phyloP scores from a whole-genome alignment of 257 asterid species.

The Rehmannia glutinosa region DNA sequence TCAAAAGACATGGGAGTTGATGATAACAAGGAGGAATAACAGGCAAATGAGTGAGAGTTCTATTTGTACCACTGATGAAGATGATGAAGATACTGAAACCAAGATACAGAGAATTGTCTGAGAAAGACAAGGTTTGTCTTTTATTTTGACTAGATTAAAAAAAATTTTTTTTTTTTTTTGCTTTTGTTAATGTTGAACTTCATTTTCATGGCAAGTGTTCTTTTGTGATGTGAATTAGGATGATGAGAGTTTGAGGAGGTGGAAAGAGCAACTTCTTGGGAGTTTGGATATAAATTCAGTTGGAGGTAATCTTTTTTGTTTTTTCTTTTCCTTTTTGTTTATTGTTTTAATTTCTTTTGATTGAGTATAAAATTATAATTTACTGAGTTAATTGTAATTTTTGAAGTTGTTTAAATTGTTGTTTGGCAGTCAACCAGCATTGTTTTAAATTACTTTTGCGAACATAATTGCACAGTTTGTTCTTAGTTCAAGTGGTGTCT shows the following conservation, averaged over 20 bases:
- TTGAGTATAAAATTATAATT: neutral
- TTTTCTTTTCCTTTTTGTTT: neutral
- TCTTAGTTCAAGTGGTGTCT: too few species aligned
- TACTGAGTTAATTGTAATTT: neutral
- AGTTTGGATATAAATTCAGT: constrained; percentile 49
- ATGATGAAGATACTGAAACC: constrained; percentile 40
- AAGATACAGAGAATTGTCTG: constrained; percentile 51
- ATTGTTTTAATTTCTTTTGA: neutral
- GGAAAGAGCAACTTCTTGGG: constrained; percentile 77
- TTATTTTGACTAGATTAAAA: neutral
- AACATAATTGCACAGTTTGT: too few species aligned
- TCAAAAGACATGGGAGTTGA: constrained; percentile 41
- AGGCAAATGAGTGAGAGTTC: constrained; percentile 41
- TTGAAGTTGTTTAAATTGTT: neutral
- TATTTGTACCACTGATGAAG: constrained; percentile 48
- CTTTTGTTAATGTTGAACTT: neutral
- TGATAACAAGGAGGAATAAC: constrained; percentile 21
- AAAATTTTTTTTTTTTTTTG: too few species aligned
- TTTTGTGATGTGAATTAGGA: constrained; percentile 31
- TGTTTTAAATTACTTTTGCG: too few species aligned
- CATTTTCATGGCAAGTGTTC: too few species aligned
- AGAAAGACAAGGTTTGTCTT: constrained; percentile 55
- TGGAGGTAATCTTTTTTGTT: constrained; percentile 34
- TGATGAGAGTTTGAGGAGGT: constrained; percentile 72
- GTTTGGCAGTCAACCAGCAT: neutral